Conservation (phyloP, 2,329 filamentous ascomycete genomes). For the Cordyceps militaris region DNA sequence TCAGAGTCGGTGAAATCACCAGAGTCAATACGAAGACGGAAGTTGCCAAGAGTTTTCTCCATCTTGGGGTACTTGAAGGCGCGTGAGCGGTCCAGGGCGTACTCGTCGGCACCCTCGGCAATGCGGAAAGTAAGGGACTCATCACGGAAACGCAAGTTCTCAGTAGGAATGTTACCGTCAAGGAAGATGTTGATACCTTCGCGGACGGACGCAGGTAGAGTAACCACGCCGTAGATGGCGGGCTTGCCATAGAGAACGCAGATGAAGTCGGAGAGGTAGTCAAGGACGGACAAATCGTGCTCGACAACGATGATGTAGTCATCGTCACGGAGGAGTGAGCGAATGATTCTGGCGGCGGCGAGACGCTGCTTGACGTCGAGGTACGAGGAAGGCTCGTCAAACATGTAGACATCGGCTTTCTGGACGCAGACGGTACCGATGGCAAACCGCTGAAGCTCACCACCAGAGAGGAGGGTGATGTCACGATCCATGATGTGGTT, state of each 20-base stretch:
- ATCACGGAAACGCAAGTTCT: constrained; percentile 97
- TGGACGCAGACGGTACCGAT: constrained; percentile 95
- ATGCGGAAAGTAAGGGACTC: constrained; percentile 96
- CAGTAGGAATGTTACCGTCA: constrained; percentile 94
- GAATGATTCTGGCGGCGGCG: constrained; percentile 84
- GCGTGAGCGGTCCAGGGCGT: constrained; percentile 73
- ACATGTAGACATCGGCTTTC: constrained; percentile 98
- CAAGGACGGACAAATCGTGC: constrained; percentile 96
- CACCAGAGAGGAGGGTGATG: constrained; percentile 83
- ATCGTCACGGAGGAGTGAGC: constrained; percentile 77
- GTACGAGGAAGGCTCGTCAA: constrained; percentile 97
- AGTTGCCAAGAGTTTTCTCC: constrained; percentile 86
- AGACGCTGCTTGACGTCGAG: constrained; percentile 99
- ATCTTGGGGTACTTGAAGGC: constrained; percentile 84
- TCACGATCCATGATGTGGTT: constrained; percentile 88
- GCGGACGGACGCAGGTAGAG: constrained; percentile 87
- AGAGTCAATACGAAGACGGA: constrained; percentile 72
- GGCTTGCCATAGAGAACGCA: constrained; percentile 95
- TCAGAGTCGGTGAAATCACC: constrained; percentile 96
- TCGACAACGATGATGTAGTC: constrained; percentile 98
- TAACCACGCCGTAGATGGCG: constrained; percentile 95
- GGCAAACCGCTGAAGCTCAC: constrained; percentile 95
- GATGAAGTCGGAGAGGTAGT: constrained; percentile 98
- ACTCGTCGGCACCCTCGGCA: constrained; percentile 82
- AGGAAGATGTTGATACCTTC: constrained; percentile 99